Evolutionary conservation across 2,329 filamentous ascomycete genomes (phyloP), one percentile per base, ranked within the genome.

Genomic region (Monosporascus cannonballus): DNA sequence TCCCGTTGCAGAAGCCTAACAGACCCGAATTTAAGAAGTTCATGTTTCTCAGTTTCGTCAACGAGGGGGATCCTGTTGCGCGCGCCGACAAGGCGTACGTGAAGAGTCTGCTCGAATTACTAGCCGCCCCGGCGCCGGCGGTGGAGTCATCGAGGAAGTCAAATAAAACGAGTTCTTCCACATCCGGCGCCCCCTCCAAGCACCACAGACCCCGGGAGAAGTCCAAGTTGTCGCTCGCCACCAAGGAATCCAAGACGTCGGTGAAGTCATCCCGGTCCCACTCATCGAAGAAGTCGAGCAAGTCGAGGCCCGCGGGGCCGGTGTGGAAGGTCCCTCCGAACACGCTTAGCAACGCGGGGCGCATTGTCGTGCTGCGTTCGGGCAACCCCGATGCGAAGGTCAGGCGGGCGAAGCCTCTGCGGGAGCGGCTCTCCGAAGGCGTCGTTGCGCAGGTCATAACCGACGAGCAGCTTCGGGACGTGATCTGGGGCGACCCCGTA

Each of bases 11-110:
- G 27, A 87, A 81, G 58, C 84, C 87, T 0, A 61, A 76, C 4
- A 68, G 68, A 2, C 65, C 68, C 0, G 68, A 74, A 14, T 68
- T 80, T 22, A 69, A 76, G 27, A 90, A 88, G 64, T 90, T 84
- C 53, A 66, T 93, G 4, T 96, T 96, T 66, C 78, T 90, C 50
- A 83, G 80, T 42, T 90, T 96, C 64, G 76, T 92, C 61, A 96
- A 96, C 64, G 90, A 96, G 67, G 90, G 90, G 3, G 91, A 96
- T 59, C 89, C 89, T 0, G 87, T 96, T 0, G 78, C 82, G 0
- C 74, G 90, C 27, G 89, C 89, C 0, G 90, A 95, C 64, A 87
- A 84, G 68, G 78, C 82, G 0, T 93, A 95, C 61, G 76, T 95
- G 17, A 80, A 79, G 56, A 88, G 83, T 36, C 73, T 95, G 9